Conservation (phyloP, 805 yeast species). For the Starmerella etchellsii region DNA sequence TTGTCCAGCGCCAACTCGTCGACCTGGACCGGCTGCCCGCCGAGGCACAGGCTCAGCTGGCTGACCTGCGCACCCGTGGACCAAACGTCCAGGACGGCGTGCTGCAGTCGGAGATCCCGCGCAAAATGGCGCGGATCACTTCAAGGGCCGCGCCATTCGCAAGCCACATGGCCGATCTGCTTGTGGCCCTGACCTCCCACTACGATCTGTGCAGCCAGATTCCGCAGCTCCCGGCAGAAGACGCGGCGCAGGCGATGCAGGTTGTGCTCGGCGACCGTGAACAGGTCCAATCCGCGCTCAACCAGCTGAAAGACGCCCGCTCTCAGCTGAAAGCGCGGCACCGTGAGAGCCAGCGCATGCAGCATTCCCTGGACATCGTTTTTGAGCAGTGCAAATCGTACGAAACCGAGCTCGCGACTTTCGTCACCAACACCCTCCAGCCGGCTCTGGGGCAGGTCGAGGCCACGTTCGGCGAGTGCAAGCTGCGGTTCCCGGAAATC, state of each 20-base stretch:
- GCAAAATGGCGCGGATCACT: conserved; percentile 21
- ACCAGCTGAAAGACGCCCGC: conserved; percentile 19
- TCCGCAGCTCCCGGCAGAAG: conserved; percentile 28
- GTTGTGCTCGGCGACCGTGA: conserved; percentile 34
- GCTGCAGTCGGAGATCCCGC: conserved; percentile 25
- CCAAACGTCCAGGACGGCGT: conserved; percentile 15
- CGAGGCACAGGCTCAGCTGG: conserved; percentile 13
- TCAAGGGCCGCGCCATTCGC: conserved; percentile 33
- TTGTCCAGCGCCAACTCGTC: conserved; percentile 4
- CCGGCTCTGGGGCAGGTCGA: conserved; percentile 18
- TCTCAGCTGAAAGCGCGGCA: conserved; percentile 7
- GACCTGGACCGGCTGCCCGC: conserved; percentile 14
- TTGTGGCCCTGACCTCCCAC: conserved; percentile 65
- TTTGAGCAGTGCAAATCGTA: conserved; percentile 19
- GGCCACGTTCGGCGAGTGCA: conserved; percentile 17
- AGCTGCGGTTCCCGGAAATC: conserved; percentile 22
- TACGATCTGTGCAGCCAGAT: conserved; percentile 64
- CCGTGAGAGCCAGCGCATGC: conserved; percentile 11
- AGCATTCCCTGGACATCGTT: conserved; percentile 19
- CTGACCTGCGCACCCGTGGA: conserved; percentile 10
- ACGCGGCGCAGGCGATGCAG: conserved; percentile 41
- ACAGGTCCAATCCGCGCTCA: conserved; percentile 25
- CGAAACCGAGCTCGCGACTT: conserved; percentile 14
- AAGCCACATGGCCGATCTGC: conserved; percentile 52
- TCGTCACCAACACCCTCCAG: conserved; percentile 16